Evolutionary conservation across 148 eudicot species (phyloP).

Genomic region (Amaranthus cruentus): DNA sequence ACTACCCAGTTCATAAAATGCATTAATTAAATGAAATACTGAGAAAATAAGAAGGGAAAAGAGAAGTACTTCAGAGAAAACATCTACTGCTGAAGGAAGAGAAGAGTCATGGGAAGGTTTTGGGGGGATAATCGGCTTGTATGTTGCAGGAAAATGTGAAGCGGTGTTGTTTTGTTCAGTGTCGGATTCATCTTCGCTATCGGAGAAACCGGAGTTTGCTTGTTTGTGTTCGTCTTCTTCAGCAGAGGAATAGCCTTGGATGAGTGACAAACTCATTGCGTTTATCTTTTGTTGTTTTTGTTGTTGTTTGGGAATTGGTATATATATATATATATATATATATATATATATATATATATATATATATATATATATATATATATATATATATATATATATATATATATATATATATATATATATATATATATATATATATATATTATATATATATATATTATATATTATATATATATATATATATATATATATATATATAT

Average conservation of each 20-base stretch:
- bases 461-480: no score
- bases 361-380: no score
- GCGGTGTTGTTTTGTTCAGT: conserved; percentile 31
- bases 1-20: conserved; percentile 9
- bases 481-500: no score
- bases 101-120: conserved; percentile 43
- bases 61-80: conserved; percentile 63
- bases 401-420: no score
- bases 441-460: no score
- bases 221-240: conserved; percentile 51
- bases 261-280: conserved; percentile 69
- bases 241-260: conserved; percentile 82
- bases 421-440: no score
- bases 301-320: no score
- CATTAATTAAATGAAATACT: background rate
- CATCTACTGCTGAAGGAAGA: conserved; percentile 87
- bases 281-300: no score
- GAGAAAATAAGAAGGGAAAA: background rate
- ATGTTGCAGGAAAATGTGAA: conserved; percentile 26
- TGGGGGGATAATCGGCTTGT: conserved; percentile 45
- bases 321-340: no score
- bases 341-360: no score
- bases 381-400: no score
- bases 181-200: conserved; percentile 32
- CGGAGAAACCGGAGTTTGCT: conserved; percentile 36